A percentile compares a stretch with the other conserved stretches of the same genome.
Conservation (phyloP, 225 moss, liverwort and hornwort genomes). For the Physcomitrium patens region DNA sequence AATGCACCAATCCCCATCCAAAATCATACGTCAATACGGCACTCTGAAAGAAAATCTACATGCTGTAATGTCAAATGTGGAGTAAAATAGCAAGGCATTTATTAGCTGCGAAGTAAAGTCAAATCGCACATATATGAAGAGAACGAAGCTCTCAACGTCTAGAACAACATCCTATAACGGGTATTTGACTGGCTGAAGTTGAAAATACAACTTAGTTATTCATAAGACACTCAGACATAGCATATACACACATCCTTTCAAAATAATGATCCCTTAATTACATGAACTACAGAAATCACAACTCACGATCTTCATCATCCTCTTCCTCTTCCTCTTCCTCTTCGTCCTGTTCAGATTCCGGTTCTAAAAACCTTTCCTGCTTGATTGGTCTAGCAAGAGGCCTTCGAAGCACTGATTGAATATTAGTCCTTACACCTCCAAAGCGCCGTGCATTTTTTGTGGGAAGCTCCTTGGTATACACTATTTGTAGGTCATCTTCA, state of each 20-base stretch:
- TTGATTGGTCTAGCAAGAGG: constrained; percentile 43
- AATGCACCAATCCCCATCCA: constrained; percentile 25
- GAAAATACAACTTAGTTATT: background rate
- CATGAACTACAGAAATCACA: constrained; percentile 27
- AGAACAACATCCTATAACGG: background rate
- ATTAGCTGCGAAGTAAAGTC: no score
- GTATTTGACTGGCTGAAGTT: constrained; percentile 6
- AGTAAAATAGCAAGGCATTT: no score
- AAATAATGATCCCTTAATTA: constrained; percentile 6
- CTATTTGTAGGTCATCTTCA: constrained; percentile 72
- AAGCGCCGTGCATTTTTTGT: constrained; percentile 49
- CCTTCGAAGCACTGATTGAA: constrained; percentile 62
- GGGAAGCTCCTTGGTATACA: constrained; percentile 60
- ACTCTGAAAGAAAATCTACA: constrained; percentile 15
- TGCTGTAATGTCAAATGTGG: background rate
- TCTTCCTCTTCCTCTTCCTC: constrained; percentile 51
- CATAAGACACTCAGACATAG: background rate
- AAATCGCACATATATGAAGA: constrained; percentile 5
- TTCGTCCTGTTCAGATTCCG: constrained; percentile 51
- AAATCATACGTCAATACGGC: constrained; percentile 9
- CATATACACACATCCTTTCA: background rate
- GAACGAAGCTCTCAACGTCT: constrained; percentile 6
- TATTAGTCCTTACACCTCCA: constrained; percentile 63
- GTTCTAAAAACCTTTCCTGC: constrained; percentile 54
- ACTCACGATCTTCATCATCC: constrained; percentile 74